Evolutionary conservation across 2,329 filamentous ascomycete species (phyloP).

Genomic region (Fusarium miscanthi): DNA sequence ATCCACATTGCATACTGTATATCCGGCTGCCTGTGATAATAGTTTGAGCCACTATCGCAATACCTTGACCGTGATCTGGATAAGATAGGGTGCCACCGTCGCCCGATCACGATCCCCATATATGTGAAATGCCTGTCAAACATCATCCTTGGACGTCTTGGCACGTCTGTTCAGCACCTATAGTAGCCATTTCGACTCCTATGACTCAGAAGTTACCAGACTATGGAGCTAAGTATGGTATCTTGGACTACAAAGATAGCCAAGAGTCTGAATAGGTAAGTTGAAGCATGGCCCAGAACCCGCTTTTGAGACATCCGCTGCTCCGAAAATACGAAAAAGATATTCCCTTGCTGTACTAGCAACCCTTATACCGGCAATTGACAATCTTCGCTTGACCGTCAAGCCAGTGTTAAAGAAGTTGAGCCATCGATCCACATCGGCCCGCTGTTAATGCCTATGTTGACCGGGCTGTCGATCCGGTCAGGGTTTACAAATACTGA

Average conservation of each 20-base stretch:
- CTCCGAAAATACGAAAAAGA: neutral
- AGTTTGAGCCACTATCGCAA: neutral
- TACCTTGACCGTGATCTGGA: too few relatives aligned
- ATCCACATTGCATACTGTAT: too few relatives aligned
- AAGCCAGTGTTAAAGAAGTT: neutral
- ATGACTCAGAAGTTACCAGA: too few relatives aligned
- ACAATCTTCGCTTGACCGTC: rapidly evolving
- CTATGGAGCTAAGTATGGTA: neutral
- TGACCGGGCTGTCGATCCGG: too few relatives aligned
- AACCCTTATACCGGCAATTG: too few relatives aligned
- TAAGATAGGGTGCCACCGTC: neutral
- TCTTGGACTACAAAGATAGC: neutral
- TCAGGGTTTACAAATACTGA: neutral
- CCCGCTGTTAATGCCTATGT: neutral
- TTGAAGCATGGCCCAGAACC: neutral
- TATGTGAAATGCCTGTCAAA: neutral
- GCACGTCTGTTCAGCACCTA: neutral
- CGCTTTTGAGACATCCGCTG: neutral
- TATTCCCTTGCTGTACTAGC: neutral
- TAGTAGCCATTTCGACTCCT: neutral
- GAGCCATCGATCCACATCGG: too few relatives aligned
- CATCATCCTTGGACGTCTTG: neutral
- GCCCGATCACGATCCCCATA: neutral
- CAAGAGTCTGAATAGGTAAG: rapidly evolving
- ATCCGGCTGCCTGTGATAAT: too few relatives aligned